Evolutionary conservation across 2,329 filamentous ascomycete species (phyloP).

Genomic region (Rasamsonia emersonii): DNA sequence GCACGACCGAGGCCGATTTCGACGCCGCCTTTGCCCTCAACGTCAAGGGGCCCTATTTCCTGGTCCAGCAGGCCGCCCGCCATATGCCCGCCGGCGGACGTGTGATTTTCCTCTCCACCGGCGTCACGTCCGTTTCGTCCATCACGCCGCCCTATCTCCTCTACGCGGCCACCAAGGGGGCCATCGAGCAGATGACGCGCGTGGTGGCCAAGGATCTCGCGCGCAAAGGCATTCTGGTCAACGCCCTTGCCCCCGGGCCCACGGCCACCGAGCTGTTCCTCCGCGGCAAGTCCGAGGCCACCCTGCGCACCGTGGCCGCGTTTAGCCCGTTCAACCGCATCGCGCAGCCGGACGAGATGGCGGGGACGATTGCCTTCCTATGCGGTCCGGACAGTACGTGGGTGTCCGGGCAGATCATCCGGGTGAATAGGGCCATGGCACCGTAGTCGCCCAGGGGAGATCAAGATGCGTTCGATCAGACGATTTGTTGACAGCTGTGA

Average conservation of each 20-base stretch:
- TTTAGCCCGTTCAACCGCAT: too few relatives aligned
- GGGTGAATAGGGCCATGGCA: too few relatives aligned
- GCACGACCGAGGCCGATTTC: conserved; percentile 44
- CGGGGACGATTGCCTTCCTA: too few relatives aligned
- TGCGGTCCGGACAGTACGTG: too few relatives aligned
- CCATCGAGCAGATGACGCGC: conserved; percentile 51
- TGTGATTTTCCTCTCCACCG: conserved; percentile 48
- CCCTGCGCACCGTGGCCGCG: too few relatives aligned
- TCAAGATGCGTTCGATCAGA: too few relatives aligned
- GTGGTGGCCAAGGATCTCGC: conserved; percentile 49
- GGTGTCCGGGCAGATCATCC: too few relatives aligned
- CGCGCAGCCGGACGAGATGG: too few relatives aligned
- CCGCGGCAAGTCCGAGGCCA: conserved; percentile 40
- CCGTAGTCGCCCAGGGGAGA: too few relatives aligned
- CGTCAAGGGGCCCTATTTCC: conserved; percentile 50
- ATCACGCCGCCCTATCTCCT: conserved; percentile 42
- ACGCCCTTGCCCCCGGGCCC: conserved; percentile 45
- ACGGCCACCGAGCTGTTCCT: conserved; percentile 50
- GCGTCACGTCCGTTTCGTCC: conserved; percentile 26
- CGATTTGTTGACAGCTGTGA: too few relatives aligned
- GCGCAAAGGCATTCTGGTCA: conserved; percentile 43
- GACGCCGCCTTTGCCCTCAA: conserved; percentile 45
- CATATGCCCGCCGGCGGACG: conserved; percentile 43
- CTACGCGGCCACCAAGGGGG: conserved; percentile 50
- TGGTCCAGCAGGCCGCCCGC: conserved; percentile 44